Evolutionary conservation across 2,329 filamentous ascomycete species (phyloP).

Genomic region (Colletotrichum sp.): DNA sequence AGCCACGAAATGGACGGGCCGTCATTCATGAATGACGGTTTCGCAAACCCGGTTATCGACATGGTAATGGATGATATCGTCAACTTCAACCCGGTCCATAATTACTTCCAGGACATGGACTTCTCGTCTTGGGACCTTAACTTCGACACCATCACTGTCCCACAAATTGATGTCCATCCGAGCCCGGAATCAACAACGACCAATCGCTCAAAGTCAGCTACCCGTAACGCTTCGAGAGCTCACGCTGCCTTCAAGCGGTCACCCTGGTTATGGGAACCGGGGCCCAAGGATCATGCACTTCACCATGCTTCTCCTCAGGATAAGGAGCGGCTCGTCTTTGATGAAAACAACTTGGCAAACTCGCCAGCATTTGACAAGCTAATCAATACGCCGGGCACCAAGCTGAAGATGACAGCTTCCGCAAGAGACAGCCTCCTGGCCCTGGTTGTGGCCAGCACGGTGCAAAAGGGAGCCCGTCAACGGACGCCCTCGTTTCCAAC

Average conservation of each 20-base stretch:
- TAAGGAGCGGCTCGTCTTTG: conserved; percentile 8
- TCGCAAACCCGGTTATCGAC: conserved; percentile 8
- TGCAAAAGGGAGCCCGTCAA: conserved; percentile 26
- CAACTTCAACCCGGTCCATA: conserved; percentile 31
- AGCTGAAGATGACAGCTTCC: conserved; percentile 24
- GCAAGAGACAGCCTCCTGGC: conserved; percentile 33
- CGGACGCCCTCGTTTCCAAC: conserved; percentile 42
- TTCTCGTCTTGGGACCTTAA: conserved; percentile 36
- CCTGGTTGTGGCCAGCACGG: conserved; percentile 31
- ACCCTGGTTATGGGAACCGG: conserved; percentile 38
- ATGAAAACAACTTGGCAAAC: conserved; percentile 8
- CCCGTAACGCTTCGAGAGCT: conserved; percentile 29
- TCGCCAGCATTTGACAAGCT: conserved; percentile 13
- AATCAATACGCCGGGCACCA: conserved; percentile 8
- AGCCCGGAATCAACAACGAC: conserved; percentile 31
- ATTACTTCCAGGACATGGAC: conserved; percentile 34
- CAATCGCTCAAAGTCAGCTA: conserved; percentile 23
- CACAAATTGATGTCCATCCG: conserved; percentile 29
- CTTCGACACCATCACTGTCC: conserved; percentile 32
- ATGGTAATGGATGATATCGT: conserved; percentile 21
- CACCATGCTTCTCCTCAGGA: conserved; percentile 6
- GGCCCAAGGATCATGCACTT: conserved; percentile 28
- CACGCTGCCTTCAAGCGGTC: conserved; percentile 37
- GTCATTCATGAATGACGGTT: conserved; percentile 3
- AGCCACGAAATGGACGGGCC: neutral